Evolutionary conservation across 371 early-diverging fungal species (phyloP).

Genomic region (Umbelopsis sp.): DNA sequence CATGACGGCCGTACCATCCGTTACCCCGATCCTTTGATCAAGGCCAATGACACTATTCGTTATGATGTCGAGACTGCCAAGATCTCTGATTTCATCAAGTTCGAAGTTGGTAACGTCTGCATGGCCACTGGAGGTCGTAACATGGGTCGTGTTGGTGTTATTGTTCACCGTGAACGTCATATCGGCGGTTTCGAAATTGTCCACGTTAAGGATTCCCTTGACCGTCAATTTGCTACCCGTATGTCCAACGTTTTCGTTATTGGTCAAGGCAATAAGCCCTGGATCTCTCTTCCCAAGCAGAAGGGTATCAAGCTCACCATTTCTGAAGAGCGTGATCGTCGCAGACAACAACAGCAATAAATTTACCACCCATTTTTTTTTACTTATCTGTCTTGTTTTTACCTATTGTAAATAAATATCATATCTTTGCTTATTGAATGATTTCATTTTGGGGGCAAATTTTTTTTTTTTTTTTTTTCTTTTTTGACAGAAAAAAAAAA

Average conservation of each 20-base stretch:
- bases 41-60: slow-evolving; percentile 96
- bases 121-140: slow-evolving; percentile 95
- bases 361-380: not conserved
- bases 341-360: slow-evolving; percentile 27
- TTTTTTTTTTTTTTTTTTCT: no score
- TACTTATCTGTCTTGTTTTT: not conserved
- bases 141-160: slow-evolving; percentile 96
- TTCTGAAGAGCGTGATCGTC: slow-evolving; percentile 88
- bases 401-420: no score
- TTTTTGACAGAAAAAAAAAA: no score
- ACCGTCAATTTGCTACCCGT: slow-evolving; percentile 80
- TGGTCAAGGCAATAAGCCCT: slow-evolving; percentile 60
- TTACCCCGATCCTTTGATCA: slow-evolving; percentile 96
- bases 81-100: slow-evolving; percentile 86
- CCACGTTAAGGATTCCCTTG: slow-evolving; percentile 81
- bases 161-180: slow-evolving; percentile 92
- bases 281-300: slow-evolving; percentile 89
- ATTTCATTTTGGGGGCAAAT: no score
- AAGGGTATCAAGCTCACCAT: slow-evolving; percentile 93
- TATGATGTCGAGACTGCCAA: slow-evolving; percentile 88
- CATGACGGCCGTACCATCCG: slow-evolving; percentile 98
- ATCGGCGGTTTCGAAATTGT: slow-evolving; percentile 90
- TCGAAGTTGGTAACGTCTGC: slow-evolving; percentile 90
- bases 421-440: no score
- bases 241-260: slow-evolving; percentile 85